Conservation (phyloP, 176 grass and related monocot species). For the Cenchrus fungigraminus region DNA sequence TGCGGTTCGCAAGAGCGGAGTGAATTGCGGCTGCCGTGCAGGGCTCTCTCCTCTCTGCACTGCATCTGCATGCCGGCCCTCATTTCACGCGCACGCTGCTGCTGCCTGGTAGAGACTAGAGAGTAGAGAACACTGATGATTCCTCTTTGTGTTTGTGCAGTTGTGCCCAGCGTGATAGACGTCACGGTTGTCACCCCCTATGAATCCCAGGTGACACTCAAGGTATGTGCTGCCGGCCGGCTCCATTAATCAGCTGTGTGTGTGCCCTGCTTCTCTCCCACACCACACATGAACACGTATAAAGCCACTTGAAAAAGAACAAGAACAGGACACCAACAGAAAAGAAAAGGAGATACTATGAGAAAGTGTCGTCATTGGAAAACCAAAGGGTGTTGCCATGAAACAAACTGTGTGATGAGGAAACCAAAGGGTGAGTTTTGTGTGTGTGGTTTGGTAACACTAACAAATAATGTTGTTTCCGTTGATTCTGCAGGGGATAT, state of each 20-base stretch:
- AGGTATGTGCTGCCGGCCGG: slow-evolving; percentile 52
- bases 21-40: slow-evolving; percentile 28
- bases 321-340: neutral
- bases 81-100: neutral
- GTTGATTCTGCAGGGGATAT: slow-evolving; percentile 67
- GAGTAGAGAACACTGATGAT: neutral
- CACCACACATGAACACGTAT: neutral
- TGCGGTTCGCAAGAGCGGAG: slow-evolving; percentile 39
- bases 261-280: neutral
- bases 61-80: neutral
- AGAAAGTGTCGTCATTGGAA: neutral
- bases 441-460: neutral
- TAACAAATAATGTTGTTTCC: no score
- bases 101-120: neutral
- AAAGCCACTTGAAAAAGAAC: slow-evolving; percentile 8
- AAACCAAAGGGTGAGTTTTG: neutral
- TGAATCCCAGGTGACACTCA: slow-evolving; percentile 90
- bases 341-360: neutral
- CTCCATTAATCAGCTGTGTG: neutral
- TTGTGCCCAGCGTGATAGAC: slow-evolving; percentile 77
- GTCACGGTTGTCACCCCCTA: slow-evolving; percentile 71
- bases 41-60: neutral
- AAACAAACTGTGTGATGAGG: neutral
- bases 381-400: neutral
- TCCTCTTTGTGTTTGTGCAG: slow-evolving; percentile 38